Base-by-base conservation (phyloP, 345 rosid species). In the Gossypium australe region DNA sequence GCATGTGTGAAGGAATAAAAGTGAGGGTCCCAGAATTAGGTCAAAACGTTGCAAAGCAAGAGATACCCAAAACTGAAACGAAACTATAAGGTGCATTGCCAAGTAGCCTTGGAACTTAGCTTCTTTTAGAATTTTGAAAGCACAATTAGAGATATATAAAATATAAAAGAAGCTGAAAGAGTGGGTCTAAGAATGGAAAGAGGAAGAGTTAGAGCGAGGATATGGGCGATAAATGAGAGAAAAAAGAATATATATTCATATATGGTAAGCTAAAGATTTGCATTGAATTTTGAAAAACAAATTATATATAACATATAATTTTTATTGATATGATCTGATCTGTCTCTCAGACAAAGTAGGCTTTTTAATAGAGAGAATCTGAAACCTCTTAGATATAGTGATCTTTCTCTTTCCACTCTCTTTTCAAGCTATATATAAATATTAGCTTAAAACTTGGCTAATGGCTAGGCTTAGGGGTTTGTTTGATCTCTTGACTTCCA, bases 171-270 rank as follows among this genome's bases (percentile, higher is more conserved):
- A 64, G 64, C 72, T 59, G 51, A 53, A 70, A 55, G 41, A 55
- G 62, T 52, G 61, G 64, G 72, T 43, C 49, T 41, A 75, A 85
- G 78, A 80, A 72, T 60, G 25, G 76, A 81, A 81, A 62, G 70
- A 69, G 84, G 82, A 20, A 73, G 80, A 74, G 85, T 65, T 79
- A 76, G 85, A 85, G 84, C 87, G 85, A 85, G 84, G 84, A 80
- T 81, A 67, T 78, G 80, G 86, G 78, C 88, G 74, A 78, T 25
- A 79, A 79, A 74, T 51, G 53, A 64, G 85, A 71, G 38, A 60
- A 53, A 55, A 55, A 64, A 20, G 77, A 6, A 56, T 2, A 47
- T 58, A 63, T 61, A 75, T 73, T 76, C 3, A 24, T 73, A 57
- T 22, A 57, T 57, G 1, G 29, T 29, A 52, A 77, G 25, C 51